Base-by-base conservation (phyloP, 2,329 filamentous ascomycete genomes). In the Epichloe amarillans region DNA sequence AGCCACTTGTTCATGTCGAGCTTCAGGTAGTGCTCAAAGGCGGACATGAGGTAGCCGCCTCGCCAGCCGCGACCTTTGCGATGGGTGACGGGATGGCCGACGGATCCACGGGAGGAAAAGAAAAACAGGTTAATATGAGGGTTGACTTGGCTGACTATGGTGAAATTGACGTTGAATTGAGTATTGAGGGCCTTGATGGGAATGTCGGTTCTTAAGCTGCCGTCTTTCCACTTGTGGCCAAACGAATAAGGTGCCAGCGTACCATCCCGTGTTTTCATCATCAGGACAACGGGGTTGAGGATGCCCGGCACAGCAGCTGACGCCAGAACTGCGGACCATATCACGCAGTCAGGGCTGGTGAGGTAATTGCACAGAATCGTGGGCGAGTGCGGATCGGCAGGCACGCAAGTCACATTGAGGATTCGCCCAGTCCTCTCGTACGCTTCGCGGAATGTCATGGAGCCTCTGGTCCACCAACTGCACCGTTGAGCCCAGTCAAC, bases 151-250 rank as follows among this genome's bases (percentile, higher is more conserved):
- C 75, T 77, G 59, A 83, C 93, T 56, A 98, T 90, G 56, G 87
- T 91, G 67, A 97, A 98, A 65, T 95, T 96, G 66, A 97, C 93
- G 65, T 97, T 97, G 73, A 98, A 98, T 63, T 97, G 88, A 1
- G 95, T 75, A 65, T 98, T 97, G 48, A 98, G 75, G 2, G 90
- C 86, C 67, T 91, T 93, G 61, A 98, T 80, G 0, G 93, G 93
- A 30, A 98, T 96, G 62, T 98, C 93, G 1, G 93, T 98, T 38
- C 93, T 80, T 50, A 98, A 71, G 58, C 86, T 93, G 49, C 93
- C 93, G 64, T 98, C 93, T 68, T 98, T 98, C 93, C 93, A 98
- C 69, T 97, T 97, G 72, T 97, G 90, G 0, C 93, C 93, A 63
- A 98, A 98, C 0, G 88, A 94, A 67, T 95, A 98, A 0, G 93